Evolutionary conservation across 192 early-diverging fungal species (phyloP), one percentile per base, ranked within the genome.

Genomic region (Chytriomyces sp.): DNA sequence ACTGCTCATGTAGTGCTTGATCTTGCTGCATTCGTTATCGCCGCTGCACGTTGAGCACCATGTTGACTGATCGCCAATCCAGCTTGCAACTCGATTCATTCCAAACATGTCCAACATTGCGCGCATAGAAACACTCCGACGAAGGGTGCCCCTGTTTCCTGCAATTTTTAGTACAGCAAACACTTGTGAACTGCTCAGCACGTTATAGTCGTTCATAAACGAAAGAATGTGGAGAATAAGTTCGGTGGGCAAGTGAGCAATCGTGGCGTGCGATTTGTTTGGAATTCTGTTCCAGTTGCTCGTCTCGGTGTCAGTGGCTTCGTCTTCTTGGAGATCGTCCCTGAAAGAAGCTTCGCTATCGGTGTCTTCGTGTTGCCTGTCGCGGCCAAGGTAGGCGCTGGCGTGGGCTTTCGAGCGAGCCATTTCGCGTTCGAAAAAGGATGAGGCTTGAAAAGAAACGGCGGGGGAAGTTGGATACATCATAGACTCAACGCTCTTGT

Each of bases 1-100:
- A 57, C 53, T 57, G 53, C 16, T n/a, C 47, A 79, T 79, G 50
- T 79, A 67, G 59, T 79, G 78, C 78, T 79, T 79, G 61, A 79
- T 79, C 69, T 79, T 79, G 45, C 49, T 28, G 61, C 78, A 79
- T 7, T 43, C 6, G 16, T 13, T n/a, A 9, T 49, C 57, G n/a
- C 57, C 44, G 16, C 53, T 44, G 71, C 78, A 79, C 0, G 45
- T 10, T 26, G 23, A 7, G 61, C 73, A 75, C 73, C 73, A 75
- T 18, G 11, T 53, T 35, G 35, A 35, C 24, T 64, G 24, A 46
- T 49, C 49, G 5, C 50, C 73, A 28, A 75, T 48, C 73, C 73
- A 75, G 16, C 57, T 57, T 45, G 70, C 67, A 57, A 79, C 63
- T 66, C 64, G 23, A 24, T 28, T 11, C 50, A 65, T 26, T 49